Conservation (phyloP, 2,329 filamentous ascomycete genomes). For the Pyrenophora tritici-repentis region DNA sequence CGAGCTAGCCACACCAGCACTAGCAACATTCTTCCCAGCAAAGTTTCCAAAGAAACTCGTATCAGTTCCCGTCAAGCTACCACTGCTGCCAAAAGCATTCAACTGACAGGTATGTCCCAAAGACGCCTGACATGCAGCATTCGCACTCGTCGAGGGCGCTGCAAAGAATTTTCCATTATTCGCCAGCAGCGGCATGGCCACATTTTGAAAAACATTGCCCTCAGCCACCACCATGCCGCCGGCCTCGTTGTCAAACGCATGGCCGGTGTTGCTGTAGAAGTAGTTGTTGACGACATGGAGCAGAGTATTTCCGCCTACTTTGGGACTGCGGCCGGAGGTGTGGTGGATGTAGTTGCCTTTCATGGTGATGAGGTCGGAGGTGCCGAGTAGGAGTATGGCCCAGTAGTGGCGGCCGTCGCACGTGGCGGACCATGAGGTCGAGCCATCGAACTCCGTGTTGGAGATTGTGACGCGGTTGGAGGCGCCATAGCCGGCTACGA, state of each 20-base stretch:
- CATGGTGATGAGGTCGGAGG: conserved; percentile 21
- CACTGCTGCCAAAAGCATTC: conserved; percentile 10
- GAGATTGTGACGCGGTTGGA: conserved; percentile 22
- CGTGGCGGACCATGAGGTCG: conserved; percentile 17
- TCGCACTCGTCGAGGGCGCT: background rate
- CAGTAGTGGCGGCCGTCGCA: conserved; percentile 30
- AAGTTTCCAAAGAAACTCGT: conserved; percentile 13
- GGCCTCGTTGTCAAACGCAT: conserved; percentile 18
- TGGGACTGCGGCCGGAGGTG: conserved; percentile 22
- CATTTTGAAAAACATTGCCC: conserved; percentile 22
- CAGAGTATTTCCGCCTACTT: conserved; percentile 17
- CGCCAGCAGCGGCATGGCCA: conserved; percentile 6
- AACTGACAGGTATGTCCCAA: conserved; percentile 13
- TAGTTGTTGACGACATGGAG: conserved; percentile 27
- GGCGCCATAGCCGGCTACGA: conserved; percentile 17
- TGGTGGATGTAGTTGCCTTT: conserved; percentile 26
- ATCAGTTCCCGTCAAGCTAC: conserved; percentile 5
- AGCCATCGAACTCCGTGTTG: conserved; percentile 26
- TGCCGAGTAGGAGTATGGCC: conserved; percentile 18
- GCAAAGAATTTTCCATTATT: conserved; percentile 11
- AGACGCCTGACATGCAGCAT: conserved; percentile 2
- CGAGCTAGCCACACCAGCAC: conserved; percentile 2
- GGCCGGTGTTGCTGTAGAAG: conserved; percentile 18
- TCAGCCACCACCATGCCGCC: conserved; percentile 14
- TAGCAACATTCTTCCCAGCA: conserved; percentile 8